Evolutionary conservation across 2,329 filamentous ascomycete genomes (phyloP).

Genomic region (Stachybotrys echinatus): DNA sequence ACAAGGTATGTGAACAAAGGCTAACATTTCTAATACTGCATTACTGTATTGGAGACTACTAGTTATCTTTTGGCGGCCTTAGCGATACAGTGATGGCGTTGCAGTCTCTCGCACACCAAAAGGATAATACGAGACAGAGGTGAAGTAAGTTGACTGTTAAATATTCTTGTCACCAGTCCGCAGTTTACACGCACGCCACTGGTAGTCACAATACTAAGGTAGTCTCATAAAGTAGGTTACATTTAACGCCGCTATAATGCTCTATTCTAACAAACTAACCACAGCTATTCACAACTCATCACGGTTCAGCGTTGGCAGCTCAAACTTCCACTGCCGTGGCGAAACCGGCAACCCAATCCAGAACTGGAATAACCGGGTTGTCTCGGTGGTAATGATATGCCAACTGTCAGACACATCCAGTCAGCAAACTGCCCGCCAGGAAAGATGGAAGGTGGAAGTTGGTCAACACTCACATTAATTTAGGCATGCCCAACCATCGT

Average conservation of each 20-base stretch:
- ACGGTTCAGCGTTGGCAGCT: conserved; percentile 33
- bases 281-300: conserved; percentile 39
- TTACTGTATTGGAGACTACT: too few species aligned
- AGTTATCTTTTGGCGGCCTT: too few species aligned
- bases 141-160: too few species aligned
- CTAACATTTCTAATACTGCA: too few species aligned
- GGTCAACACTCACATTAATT: conserved; percentile 56
- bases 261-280: not conserved
- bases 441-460: not conserved
- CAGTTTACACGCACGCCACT: too few species aligned
- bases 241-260: not conserved
- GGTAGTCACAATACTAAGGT: too few species aligned
- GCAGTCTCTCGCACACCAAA: too few species aligned
- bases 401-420: conserved; percentile 30
- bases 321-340: conserved; percentile 41
- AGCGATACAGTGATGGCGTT: too few species aligned
- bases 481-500: conserved; percentile 67
- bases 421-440: not conserved
- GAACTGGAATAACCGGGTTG: conserved; percentile 40
- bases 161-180: too few species aligned
- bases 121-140: too few species aligned
- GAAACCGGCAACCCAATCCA: conserved; percentile 49
- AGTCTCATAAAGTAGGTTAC: too few species aligned
- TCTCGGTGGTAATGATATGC: conserved; percentile 38
- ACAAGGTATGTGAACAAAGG: too few species aligned